Conservation (phyloP, 805 yeast species). For the Starmerella potacharoeniae region DNA sequence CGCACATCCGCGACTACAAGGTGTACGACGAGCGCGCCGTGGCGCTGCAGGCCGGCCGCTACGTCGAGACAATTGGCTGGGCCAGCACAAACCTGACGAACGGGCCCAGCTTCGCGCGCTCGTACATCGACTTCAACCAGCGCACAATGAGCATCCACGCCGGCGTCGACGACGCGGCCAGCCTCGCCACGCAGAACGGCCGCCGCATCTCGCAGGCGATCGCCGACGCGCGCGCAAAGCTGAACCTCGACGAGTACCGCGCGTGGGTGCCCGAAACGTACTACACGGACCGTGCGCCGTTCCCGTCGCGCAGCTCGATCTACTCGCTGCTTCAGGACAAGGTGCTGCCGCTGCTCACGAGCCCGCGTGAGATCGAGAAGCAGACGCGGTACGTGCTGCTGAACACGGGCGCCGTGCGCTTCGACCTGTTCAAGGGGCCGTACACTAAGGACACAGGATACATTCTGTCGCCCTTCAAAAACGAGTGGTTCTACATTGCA, state of each 20-base stretch:
- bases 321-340: conserved; percentile 46
- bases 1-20: conserved; percentile 77
- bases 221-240: conserved; percentile 33
- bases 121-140: conserved; percentile 71
- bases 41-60: conserved; percentile 79
- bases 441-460: conserved; percentile 69
- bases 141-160: conserved; percentile 57
- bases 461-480: conserved; percentile 73
- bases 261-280: conserved; percentile 61
- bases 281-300: conserved; percentile 55
- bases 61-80: conserved; percentile 85
- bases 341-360: conserved; percentile 39
- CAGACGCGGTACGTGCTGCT: conserved; percentile 44
- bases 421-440: conserved; percentile 73
- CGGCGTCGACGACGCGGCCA: not conserved
- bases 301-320: conserved; percentile 44
- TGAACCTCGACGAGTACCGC: conserved; percentile 42
- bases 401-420: conserved; percentile 79
- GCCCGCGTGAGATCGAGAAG: conserved; percentile 20
- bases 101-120: conserved; percentile 37
- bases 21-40: conserved; percentile 52
- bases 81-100: conserved; percentile 39
- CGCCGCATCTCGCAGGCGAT: conserved; percentile 27
- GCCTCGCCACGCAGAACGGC: conserved; percentile 38
- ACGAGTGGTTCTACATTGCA: conserved; percentile 60